These are phyloP conservation scores for Pochonia chlamydosporia DNA, from an alignment of 2,329 filamentous ascomycete genomes.

Conservation along the genomic window DNA sequence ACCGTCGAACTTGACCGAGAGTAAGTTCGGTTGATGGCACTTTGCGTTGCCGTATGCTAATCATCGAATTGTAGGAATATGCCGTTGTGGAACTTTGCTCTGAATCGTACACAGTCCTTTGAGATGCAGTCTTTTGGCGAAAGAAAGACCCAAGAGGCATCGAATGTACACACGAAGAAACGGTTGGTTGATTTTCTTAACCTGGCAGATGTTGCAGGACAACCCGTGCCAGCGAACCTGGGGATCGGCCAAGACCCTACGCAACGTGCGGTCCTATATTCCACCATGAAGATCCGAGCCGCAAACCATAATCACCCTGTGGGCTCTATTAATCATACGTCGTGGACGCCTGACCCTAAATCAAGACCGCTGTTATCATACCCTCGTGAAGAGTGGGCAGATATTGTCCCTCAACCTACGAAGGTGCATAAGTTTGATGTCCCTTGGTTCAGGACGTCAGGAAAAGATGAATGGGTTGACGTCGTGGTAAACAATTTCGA, in stretches of 20 bases:
- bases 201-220: constrained; percentile 4
- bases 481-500: constrained; percentile 45
- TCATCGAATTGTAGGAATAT: constrained; percentile 11
- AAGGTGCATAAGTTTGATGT: constrained; percentile 10
- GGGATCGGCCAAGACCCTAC: neutral
- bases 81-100: constrained; percentile 15
- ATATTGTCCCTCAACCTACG: constrained; percentile 11
- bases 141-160: neutral
- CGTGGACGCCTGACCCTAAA: constrained; percentile 10
- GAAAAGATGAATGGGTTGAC: constrained; percentile 34
- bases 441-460: constrained; percentile 11
- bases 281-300: constrained; percentile 13
- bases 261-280: constrained; percentile 14
- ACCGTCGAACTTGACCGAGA: constrained; percentile 11
- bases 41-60: neutral
- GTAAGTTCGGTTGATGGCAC: neutral
- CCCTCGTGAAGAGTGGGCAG: constrained; percentile 9
- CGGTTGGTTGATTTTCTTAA: neutral
- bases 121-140: constrained; percentile 5
- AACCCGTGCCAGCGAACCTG: neutral
- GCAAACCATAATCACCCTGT: constrained; percentile 15
- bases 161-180: neutral
- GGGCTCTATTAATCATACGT: constrained; percentile 16
- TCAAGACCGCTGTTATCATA: constrained; percentile 13
- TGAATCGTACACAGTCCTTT: constrained; percentile 14